Evolutionary conservation across 306 rosid species (phyloP).

Genomic region (Lathyrus aphaca): DNA sequence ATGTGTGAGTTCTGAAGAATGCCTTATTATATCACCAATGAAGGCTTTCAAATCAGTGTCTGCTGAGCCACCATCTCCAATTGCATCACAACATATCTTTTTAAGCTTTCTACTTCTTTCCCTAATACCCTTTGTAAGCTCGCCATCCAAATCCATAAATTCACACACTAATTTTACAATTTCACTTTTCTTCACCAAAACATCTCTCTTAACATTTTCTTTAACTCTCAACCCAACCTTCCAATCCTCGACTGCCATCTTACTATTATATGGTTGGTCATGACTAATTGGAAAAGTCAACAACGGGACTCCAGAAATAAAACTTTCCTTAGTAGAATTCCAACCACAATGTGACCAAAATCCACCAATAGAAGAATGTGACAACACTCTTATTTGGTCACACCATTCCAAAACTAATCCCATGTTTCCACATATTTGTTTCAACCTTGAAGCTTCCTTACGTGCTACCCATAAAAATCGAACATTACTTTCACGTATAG

Average conservation of each 20-base stretch:
- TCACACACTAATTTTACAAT: slow-evolving; percentile 31
- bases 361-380: slow-evolving; percentile 36
- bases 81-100: slow-evolving; percentile 18
- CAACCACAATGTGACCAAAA: slow-evolving; percentile 65
- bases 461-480: no score
- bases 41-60: no score
- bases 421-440: no score
- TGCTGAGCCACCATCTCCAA: no score
- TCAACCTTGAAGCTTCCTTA: no score
- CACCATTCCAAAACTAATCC: no score
- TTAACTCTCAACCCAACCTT: slow-evolving; percentile 50
- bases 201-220: neutral
- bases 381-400: no score
- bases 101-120: slow-evolving; percentile 29
- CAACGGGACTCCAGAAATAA: slow-evolving; percentile 50
- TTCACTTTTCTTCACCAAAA: slow-evolving; percentile 41
- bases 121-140: slow-evolving; percentile 30
- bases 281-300: slow-evolving; percentile 42
- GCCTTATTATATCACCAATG: no score
- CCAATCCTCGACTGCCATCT: slow-evolving; percentile 53
- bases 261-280: slow-evolving; percentile 51
- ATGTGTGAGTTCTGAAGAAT: no score
- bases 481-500: no score
- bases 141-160: slow-evolving; percentile 45
- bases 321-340: slow-evolving; percentile 56